phyloP scores from a whole-genome alignment of 495 filamentous ascomycete genomes.

The Aspergillus olivimuriae region DNA sequence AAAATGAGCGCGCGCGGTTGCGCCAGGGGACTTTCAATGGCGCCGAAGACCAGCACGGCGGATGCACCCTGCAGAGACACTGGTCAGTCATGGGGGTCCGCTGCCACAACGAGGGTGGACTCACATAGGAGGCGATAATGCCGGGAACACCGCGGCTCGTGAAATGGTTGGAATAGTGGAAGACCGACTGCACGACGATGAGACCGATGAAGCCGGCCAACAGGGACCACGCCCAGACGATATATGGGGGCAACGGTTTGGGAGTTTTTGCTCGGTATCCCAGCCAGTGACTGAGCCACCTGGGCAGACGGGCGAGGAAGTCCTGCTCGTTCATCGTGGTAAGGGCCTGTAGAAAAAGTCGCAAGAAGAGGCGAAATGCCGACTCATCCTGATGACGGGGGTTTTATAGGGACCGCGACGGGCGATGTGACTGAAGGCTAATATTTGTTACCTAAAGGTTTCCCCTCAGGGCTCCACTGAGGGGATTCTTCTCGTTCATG shows the following conservation, averaged over 20 bases:
- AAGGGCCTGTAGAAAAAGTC: too few relatives aligned
- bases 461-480: too few relatives aligned
- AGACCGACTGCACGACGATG: constrained; percentile 25
- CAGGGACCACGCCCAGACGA: constrained; percentile 28
- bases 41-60: constrained; percentile 61
- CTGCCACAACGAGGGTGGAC: neutral
- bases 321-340: too few relatives aligned
- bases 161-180: constrained; percentile 29
- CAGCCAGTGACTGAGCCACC: constrained; percentile 32
- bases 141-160: constrained; percentile 22
- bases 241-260: constrained; percentile 19
- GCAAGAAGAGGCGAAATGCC: too few relatives aligned
- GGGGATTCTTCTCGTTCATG: too few relatives aligned
- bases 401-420: too few relatives aligned
- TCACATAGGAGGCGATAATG: constrained; percentile 32
- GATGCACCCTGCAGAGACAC: constrained; percentile 52
- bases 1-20: constrained; percentile 68
- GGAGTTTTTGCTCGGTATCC: constrained; percentile 26
- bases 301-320: constrained; percentile 23
- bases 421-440: too few relatives aligned
- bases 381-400: too few relatives aligned
- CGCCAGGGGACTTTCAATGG: constrained; percentile 64
- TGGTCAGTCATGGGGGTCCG: neutral
- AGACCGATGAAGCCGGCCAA: constrained; percentile 31
- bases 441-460: too few relatives aligned